Evolutionary conservation across 768 basidiomycete genomes (phyloP).

Genomic region (Podaxis sp.): DNA sequence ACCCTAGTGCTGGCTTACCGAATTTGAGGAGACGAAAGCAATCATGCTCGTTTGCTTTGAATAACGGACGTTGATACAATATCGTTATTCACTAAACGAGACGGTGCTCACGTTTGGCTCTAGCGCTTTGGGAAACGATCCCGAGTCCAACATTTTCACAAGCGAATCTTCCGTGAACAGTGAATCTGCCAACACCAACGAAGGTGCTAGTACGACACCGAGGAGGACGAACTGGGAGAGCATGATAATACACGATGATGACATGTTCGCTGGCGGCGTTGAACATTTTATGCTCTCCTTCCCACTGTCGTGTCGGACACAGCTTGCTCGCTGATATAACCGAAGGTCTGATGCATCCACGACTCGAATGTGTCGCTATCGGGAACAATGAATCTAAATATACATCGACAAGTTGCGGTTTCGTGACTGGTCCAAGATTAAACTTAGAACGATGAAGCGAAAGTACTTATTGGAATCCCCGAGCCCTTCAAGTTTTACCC

Average conservation of each 20-base stretch:
- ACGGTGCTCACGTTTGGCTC: conserved; percentile 61
- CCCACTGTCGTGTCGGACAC: conserved; percentile 4
- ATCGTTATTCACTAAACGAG: background rate
- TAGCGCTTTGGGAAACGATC: conserved; percentile 65
- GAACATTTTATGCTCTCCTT: background rate
- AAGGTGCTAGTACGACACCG: conserved; percentile 28
- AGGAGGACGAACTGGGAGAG: background rate
- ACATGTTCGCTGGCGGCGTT: background rate
- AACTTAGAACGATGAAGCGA: background rate
- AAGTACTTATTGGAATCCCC: background rate
- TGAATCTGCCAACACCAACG: conserved; percentile 41
- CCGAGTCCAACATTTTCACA: conserved; percentile 73
- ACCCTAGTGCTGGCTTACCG: conserved; percentile 39
- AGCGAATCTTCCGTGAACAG: conserved; percentile 38
- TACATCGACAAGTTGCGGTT: background rate
- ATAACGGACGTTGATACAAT: background rate
- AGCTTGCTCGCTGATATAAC: background rate
- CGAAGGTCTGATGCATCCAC: background rate
- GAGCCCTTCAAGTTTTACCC: background rate
- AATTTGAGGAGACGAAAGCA: conserved; percentile 92
- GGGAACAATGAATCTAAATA: background rate
- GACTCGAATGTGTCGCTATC: background rate
- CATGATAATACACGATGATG: background rate
- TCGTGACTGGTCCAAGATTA: background rate
- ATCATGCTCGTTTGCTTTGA: conserved; percentile 67